A percentile compares a stretch with the other conserved stretches of the same genome.
phyloP scores from a whole-genome alignment of 2,329 filamentous ascomycete genomes.

The Trichophyton verrucosum region DNA sequence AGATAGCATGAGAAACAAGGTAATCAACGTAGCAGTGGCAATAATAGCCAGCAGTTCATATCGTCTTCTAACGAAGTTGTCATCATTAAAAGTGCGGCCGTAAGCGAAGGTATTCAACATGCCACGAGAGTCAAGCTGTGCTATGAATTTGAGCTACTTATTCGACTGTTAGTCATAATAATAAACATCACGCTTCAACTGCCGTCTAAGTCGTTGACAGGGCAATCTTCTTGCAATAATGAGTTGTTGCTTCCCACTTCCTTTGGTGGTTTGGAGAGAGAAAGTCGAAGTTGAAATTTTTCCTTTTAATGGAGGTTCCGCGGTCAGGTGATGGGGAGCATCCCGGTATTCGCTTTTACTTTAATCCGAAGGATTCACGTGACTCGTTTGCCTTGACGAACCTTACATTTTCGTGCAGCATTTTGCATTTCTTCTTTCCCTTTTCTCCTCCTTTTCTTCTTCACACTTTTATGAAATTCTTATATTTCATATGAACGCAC shows the following conservation, averaged over 20 bases:
- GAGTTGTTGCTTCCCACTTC: too few species aligned
- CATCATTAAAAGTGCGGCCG: too few species aligned
- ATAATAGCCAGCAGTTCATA: background rate
- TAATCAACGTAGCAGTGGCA: background rate
- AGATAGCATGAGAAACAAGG: background rate
- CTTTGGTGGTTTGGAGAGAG: too few species aligned
- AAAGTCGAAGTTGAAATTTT: too few species aligned
- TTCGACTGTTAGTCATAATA: too few species aligned
- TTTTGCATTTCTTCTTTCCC: constrained; percentile 11
- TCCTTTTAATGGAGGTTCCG: background rate
- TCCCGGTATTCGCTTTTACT: background rate
- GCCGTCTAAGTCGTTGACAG: too few species aligned
- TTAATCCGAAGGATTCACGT: background rate
- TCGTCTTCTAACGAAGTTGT: too few species aligned
- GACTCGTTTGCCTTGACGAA: background rate
- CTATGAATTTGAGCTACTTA: too few species aligned
- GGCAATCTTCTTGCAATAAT: too few species aligned
- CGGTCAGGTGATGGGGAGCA: background rate
- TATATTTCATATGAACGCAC: constrained; percentile 27
- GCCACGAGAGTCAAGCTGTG: background rate
- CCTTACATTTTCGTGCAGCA: constrained; percentile 7
- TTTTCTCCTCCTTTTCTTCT: constrained; percentile 11
- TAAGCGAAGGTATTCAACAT: too few species aligned
- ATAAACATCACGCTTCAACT: too few species aligned
- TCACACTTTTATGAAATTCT: constrained; percentile 29